Conservation (phyloP, 768 basidiomycete species). For the Steccherinum ochraceum region DNA sequence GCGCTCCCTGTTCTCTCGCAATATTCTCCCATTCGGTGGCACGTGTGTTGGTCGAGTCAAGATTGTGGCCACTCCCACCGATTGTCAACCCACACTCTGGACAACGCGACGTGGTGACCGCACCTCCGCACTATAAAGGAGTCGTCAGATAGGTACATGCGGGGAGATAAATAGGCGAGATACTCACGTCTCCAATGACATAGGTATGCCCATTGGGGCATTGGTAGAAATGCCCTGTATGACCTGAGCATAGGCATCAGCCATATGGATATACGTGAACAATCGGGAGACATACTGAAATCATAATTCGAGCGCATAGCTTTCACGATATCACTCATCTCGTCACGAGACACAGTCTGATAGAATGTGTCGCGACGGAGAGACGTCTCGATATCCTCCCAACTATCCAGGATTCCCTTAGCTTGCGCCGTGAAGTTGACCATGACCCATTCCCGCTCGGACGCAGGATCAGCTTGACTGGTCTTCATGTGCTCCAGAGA, state of each 20-base stretch:
- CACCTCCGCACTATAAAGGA: constrained; percentile 21
- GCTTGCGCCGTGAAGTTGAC: constrained; percentile 19
- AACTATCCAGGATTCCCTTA: constrained; percentile 28
- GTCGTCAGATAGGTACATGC: neutral
- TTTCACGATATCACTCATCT: constrained; percentile 43
- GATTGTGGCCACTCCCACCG: constrained; percentile 19
- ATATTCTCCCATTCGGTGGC: constrained; percentile 20
- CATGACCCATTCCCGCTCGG: constrained; percentile 20
- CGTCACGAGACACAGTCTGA: constrained; percentile 44
- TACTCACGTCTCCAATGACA: constrained; percentile 21
- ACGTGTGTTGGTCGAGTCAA: constrained; percentile 13
- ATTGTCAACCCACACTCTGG: constrained; percentile 23
- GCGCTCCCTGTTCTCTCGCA: constrained; percentile 13
- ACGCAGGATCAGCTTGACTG: constrained; percentile 7
- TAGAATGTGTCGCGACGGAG: constrained; percentile 43
- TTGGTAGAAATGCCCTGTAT: constrained; percentile 25
- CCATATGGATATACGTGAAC: too few species aligned
- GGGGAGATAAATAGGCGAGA: neutral
- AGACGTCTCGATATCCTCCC: constrained; percentile 34
- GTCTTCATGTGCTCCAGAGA: neutral
- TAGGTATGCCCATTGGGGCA: constrained; percentile 27
- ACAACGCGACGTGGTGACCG: constrained; percentile 14
- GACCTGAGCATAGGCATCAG: constrained; percentile 11
- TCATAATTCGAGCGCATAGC: constrained; percentile 30
- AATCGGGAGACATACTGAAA: constrained; percentile 33